Evolutionary conservation across 2,329 filamentous ascomycete species (phyloP).

Genomic region (Diaporthe citrichinensis): DNA sequence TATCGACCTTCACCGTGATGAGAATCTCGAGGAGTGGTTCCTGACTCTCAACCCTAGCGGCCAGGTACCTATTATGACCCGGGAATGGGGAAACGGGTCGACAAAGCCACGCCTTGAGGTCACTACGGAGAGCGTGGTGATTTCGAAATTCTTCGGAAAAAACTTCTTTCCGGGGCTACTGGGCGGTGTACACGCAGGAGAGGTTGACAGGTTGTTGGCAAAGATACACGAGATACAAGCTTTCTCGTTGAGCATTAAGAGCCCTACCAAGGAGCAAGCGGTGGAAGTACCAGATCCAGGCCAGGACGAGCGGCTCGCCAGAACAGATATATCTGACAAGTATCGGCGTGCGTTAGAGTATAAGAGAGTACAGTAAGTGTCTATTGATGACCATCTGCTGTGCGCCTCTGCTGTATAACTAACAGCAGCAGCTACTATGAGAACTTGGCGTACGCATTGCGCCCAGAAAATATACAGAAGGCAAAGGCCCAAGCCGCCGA

Average conservation of each 20-base stretch:
- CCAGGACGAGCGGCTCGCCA: conserved; percentile 38
- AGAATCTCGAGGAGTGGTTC: conserved; percentile 41
- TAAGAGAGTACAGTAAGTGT: conserved; percentile 27
- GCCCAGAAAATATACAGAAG: conserved; percentile 22
- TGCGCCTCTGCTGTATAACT: background rate
- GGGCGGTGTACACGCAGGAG: conserved; percentile 9
- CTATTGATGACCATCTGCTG: background rate
- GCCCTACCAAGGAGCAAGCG: conserved; percentile 38
- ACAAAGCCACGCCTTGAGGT: background rate
- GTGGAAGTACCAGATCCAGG: conserved; percentile 34
- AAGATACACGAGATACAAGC: conserved; percentile 41
- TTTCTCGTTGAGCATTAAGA: conserved; percentile 39
- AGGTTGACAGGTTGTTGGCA: conserved; percentile 33
- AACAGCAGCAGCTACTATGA: conserved; percentile 37
- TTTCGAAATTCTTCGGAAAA: conserved; percentile 13
- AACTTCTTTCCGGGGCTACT: conserved; percentile 15
- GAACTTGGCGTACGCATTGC: conserved; percentile 22
- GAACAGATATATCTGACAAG: conserved; percentile 8
- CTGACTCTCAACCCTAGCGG: conserved; percentile 42
- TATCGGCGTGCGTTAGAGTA: conserved; percentile 34
- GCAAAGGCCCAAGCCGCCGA: conserved; percentile 33
- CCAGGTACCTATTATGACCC: conserved; percentile 43
- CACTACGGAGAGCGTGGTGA: conserved; percentile 14
- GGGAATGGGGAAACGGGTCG: background rate
- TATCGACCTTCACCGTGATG: conserved; percentile 39